phyloP scores from a whole-genome alignment of 192 early-diverging fungal genomes.

The Coemansia sp. region DNA sequence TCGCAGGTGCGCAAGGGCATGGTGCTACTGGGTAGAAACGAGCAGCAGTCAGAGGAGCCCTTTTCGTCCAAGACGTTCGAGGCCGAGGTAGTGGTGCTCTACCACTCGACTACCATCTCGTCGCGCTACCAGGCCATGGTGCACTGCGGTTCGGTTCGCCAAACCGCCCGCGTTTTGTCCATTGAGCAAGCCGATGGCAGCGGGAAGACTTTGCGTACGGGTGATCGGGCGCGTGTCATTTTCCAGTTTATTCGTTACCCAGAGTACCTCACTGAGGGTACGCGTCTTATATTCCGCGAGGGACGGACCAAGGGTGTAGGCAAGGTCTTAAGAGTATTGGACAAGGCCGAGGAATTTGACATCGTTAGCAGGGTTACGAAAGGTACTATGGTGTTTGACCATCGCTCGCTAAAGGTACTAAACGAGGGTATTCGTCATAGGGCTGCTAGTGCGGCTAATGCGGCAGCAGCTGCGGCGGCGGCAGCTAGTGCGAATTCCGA shows the following conservation, averaged over 20 bases:
- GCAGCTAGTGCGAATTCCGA: neutral
- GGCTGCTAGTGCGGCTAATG: neutral
- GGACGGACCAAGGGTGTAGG: slow-evolving; percentile 90
- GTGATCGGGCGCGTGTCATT: slow-evolving; percentile 79
- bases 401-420: slow-evolving; percentile 16
- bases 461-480: neutral
- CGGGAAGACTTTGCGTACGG: slow-evolving; percentile 73
- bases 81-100: slow-evolving; percentile 89
- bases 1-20: slow-evolving; percentile 74
- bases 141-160: slow-evolving; percentile 84
- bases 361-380: slow-evolving; percentile 11
- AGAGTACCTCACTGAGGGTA: slow-evolving; percentile 61
- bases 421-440: slow-evolving; percentile 22
- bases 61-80: slow-evolving; percentile 67
- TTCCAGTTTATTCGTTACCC: slow-evolving; percentile 82
- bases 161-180: slow-evolving; percentile 81
- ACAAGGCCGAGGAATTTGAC: slow-evolving; percentile 26
- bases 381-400: slow-evolving; percentile 34
- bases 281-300: slow-evolving; percentile 72
- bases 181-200: slow-evolving; percentile 15
- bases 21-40: slow-evolving; percentile 34
- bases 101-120: slow-evolving; percentile 89
- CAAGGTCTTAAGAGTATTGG: slow-evolving; percentile 61
- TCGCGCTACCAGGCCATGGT: slow-evolving; percentile 94
- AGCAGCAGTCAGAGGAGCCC: slow-evolving; percentile 10